Conservation (phyloP, 2,329 filamentous ascomycete species). For the Ophiostoma montium region DNA sequence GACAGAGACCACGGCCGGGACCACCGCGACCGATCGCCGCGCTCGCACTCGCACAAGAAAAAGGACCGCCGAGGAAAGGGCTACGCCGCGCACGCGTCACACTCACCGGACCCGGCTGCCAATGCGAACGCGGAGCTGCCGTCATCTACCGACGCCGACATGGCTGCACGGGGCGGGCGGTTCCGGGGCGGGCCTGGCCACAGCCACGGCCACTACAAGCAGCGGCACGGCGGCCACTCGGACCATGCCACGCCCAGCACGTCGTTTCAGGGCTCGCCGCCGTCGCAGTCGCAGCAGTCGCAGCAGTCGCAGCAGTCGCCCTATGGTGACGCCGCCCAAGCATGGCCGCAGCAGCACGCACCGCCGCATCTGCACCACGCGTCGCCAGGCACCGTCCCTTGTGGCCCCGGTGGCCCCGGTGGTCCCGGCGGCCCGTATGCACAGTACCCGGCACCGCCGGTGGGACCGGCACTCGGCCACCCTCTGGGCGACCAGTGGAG, state of each 20-base stretch:
- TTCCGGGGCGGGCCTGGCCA: conserved; percentile 18
- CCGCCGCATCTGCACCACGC: no score
- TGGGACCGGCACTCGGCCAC: conserved; percentile 41
- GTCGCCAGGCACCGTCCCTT: no score
- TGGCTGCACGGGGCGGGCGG: conserved; percentile 25
- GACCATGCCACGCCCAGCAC: conserved; percentile 24
- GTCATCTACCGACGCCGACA: conserved; percentile 35
- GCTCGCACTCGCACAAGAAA: conserved; percentile 11
- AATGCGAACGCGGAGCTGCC: conserved; percentile 34
- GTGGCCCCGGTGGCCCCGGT: conserved; percentile 43
- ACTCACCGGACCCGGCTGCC: conserved; percentile 23
- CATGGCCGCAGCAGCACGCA: no score
- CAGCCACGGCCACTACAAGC: conserved; percentile 15
- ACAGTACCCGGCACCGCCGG: conserved; percentile 32
- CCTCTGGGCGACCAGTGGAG: no score
- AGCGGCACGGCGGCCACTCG: conserved; percentile 5
- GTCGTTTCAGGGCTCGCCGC: conserved; percentile 31
- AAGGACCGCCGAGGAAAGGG: conserved; percentile 22
- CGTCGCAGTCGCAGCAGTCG: conserved; percentile 29
- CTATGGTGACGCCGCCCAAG: conserved; percentile 25
- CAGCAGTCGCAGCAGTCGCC: conserved; percentile 27
- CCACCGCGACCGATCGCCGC: neutral
- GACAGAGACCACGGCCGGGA: neutral
- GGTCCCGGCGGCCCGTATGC: conserved; percentile 41
- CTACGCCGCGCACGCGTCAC: conserved; percentile 12